phyloP scores from a whole-genome alignment of 257 asterid genomes.

The Cinchona pubescens region DNA sequence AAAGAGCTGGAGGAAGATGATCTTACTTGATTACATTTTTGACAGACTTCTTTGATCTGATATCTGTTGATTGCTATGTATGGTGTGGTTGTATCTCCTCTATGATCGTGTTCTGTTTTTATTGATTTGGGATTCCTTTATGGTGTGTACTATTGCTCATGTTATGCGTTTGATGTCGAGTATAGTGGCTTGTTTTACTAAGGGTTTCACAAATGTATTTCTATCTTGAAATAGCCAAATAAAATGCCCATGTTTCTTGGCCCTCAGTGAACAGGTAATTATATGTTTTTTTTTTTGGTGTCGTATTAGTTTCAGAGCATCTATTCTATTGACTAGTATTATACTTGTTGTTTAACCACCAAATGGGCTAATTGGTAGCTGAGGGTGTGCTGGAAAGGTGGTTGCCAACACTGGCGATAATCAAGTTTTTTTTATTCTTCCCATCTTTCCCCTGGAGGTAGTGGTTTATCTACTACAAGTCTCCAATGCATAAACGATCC shows the following conservation, averaged over 20 bases:
- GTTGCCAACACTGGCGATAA: not conserved
- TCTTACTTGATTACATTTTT: constrained; percentile 54
- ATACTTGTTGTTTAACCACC: too few relatives aligned
- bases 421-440: too few relatives aligned
- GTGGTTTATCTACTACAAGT: too few relatives aligned
- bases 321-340: not conserved
- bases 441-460: too few relatives aligned
- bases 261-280: not conserved
- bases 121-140: not conserved
- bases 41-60: constrained; percentile 2
- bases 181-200: not conserved
- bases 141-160: constrained; percentile 11
- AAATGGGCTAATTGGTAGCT: too few relatives aligned
- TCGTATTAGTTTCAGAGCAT: not conserved
- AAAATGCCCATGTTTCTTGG: not conserved
- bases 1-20: constrained; percentile 92
- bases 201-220: not conserved
- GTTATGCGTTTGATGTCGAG: not conserved
- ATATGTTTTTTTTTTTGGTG: too few relatives aligned
- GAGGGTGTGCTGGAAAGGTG: too few relatives aligned
- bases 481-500: too few relatives aligned
- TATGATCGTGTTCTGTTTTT: not conserved
- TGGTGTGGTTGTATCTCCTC: constrained; percentile 6
- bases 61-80: constrained; percentile 7
- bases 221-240: not conserved